Evolutionary conservation across 2,329 filamentous ascomycete species (phyloP), one percentile per base, ranked within the genome.

Genomic region (Fusarium denticulatum): DNA sequence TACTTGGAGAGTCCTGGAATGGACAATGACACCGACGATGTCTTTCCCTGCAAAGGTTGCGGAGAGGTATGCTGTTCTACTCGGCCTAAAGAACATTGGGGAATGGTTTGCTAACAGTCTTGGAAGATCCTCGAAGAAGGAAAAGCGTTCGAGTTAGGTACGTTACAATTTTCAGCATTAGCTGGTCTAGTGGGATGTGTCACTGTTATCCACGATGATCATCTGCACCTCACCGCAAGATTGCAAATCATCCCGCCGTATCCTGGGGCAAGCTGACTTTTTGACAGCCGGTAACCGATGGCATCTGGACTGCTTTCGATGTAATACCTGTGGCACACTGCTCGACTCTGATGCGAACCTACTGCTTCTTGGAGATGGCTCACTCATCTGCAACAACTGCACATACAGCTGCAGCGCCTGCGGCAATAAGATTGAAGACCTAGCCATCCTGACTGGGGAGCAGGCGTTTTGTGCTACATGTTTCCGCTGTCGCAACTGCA

Each of bases 231-330:
- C 65, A 36, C 62, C 69, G 74, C 68, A 71, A 73, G 55, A 52
- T 47, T 45, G 60, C 55, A 57, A 58, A 69, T 49, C 26, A 12
- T 45, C 36, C 56, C 46, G 24, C 40, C 60, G 42, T 57, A 43
- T 43, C 53, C 37, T 57, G n/a, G 62, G 20, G 67, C 62, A 78
- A 79, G 76, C 81, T 80, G 67, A 79, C 76, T 55, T 76, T 66
- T 56, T 46, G 37, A 64, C 77, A 97, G 95, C 96, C 82, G 95
- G 95, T 73, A 96, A 97, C 83, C 90, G 96, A 88, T 98, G 96
- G 96, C 96, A 99, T 87, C 94, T 99, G 80, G 94, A 98, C 85
- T 99, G 96, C 87, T 99, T 99, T 85, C 93, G 95, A 81, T 98
- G 96, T 88, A 96, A 97, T 83, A 97, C 94, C 63, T 99, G 96